Evolutionary conservation across 306 rosid species (phyloP).

Genomic region (Rosa lucieae): DNA sequence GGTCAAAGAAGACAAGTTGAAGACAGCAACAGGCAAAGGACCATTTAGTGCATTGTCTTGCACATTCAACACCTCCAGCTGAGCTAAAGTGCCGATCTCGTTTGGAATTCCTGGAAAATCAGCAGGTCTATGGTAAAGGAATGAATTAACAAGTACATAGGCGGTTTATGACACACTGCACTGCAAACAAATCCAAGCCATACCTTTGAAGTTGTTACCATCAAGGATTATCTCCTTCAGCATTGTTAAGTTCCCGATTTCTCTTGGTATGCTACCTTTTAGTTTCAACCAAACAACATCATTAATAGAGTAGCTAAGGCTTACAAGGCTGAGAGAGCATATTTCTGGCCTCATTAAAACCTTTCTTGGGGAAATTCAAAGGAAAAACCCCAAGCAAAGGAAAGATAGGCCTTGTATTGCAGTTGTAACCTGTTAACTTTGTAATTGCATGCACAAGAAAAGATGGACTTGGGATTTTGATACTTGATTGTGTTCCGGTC

Average conservation of each 20-base stretch:
- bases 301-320: neutral
- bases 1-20: conserved; percentile 18
- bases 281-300: neutral
- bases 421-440: neutral
- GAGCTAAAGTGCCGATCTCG: neutral
- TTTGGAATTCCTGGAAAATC: conserved; percentile 22
- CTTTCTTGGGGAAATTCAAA: neutral
- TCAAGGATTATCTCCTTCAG: conserved; percentile 10
- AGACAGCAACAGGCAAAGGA: neutral
- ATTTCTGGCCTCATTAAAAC: neutral
- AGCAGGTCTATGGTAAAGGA: neutral
- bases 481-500: neutral
- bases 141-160: neutral
- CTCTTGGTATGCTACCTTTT: conserved; percentile 38
- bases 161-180: neutral
- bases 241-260: conserved; percentile 18
- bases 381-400: neutral
- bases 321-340: neutral
- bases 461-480: neutral
- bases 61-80: conserved; percentile 13
- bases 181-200: neutral
- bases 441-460: neutral
- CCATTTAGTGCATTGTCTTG: conserved; percentile 13
- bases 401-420: neutral
- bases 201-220: conserved; percentile 15